Conservation (phyloP, 345 rosid species). For the Eutrema yunnanense region DNA sequence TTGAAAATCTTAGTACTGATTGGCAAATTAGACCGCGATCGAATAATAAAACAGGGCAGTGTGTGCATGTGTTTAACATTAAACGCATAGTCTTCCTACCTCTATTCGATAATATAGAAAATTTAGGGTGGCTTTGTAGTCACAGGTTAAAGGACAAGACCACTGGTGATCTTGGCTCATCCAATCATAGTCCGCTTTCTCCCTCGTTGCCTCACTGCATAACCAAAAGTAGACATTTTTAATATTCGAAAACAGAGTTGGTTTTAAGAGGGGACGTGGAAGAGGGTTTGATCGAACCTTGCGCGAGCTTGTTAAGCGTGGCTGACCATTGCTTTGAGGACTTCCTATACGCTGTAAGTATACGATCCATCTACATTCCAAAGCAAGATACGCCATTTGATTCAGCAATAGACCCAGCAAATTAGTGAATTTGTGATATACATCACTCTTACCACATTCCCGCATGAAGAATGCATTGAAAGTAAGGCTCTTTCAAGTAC, state of each 20-base stretch:
- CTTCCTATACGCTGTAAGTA: slow-evolving; percentile 71
- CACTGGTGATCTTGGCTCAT: slow-evolving; percentile 27
- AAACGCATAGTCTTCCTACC: not conserved
- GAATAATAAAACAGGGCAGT: not conserved
- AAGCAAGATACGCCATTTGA: not conserved
- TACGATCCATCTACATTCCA: slow-evolving; percentile 65
- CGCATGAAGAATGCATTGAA: slow-evolving; percentile 94
- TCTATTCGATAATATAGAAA: not conserved
- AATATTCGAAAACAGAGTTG: not conserved
- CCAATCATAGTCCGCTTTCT: slow-evolving; percentile 96
- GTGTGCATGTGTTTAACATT: not conserved
- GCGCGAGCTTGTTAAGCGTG: slow-evolving; percentile 87
- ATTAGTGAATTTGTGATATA: not conserved
- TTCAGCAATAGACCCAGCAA: not conserved
- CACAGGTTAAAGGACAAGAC: not conserved
- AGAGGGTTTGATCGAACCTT: slow-evolving; percentile 42
- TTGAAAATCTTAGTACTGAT: not conserved
- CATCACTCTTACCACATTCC: slow-evolving; percentile 72
- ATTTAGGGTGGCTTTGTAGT: not conserved
- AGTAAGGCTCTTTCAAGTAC: slow-evolving; percentile 93
- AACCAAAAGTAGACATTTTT: slow-evolving; percentile 4
- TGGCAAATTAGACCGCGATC: not conserved
- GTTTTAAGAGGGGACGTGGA: not conserved
- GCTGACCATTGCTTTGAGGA: slow-evolving; percentile 98
- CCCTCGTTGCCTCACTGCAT: slow-evolving; percentile 80